Conservation (phyloP, 306 rosid species). For the Trifolium pratense region DNA sequence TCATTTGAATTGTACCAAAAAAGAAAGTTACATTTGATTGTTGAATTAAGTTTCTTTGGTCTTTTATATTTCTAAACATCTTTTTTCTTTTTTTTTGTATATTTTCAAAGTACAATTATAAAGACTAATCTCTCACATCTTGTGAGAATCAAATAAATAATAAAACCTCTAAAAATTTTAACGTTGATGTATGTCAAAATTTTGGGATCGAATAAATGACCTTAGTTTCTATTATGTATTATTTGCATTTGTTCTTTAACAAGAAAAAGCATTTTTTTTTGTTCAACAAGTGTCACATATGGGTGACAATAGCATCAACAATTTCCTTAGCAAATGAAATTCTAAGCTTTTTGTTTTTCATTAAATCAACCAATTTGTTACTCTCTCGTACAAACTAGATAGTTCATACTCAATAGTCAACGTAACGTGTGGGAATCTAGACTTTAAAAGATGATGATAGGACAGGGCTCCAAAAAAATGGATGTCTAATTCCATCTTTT, state of each 20-base stretch:
- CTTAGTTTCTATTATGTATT: neutral
- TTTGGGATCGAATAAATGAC: too few relatives aligned
- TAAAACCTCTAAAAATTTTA: too few relatives aligned
- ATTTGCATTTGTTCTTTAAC: neutral
- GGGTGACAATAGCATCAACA: slow-evolving; percentile 15
- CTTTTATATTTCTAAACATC: too few relatives aligned
- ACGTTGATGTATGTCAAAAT: too few relatives aligned
- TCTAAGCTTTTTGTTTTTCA: slow-evolving; percentile 8
- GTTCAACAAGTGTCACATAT: slow-evolving; percentile 23
- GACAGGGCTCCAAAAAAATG: slow-evolving; percentile 4
- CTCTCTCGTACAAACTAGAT: neutral
- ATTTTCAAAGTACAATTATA: too few relatives aligned
- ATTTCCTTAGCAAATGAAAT: slow-evolving; percentile 15
- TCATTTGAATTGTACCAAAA: too few relatives aligned
- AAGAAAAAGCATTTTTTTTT: slow-evolving; percentile 1
- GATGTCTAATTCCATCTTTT: slow-evolving; percentile 13
- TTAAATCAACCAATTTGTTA: slow-evolving; percentile 13
- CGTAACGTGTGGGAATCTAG: slow-evolving; percentile 26
- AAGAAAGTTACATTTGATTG: too few relatives aligned
- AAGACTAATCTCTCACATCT: too few relatives aligned
- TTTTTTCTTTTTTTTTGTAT: too few relatives aligned
- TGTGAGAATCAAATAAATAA: too few relatives aligned
- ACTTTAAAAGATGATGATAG: neutral
- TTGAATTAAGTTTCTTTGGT: too few relatives aligned
- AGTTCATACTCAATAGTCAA: slow-evolving; percentile 29